Evolutionary conservation across 2,329 filamentous ascomycete species (phyloP).

Genomic region (Claviceps monticola): DNA sequence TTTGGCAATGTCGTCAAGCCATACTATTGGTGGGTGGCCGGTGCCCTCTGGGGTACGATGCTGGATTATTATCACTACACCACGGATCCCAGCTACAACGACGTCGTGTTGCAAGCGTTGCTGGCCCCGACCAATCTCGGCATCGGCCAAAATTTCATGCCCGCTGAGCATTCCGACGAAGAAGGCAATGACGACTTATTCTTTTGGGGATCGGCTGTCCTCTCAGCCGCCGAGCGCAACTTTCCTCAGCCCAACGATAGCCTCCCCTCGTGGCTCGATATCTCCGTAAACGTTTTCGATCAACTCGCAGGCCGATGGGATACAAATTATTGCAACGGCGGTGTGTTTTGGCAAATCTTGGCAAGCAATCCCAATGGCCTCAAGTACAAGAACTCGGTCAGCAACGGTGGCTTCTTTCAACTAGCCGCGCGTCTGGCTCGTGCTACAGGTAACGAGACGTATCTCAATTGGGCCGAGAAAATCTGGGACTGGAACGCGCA

Average conservation of each 20-base stretch:
- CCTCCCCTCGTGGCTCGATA: slow-evolving; percentile 49
- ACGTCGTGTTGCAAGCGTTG: slow-evolving; percentile 43
- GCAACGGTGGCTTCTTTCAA: slow-evolving; percentile 74
- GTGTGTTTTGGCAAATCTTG: slow-evolving; percentile 73
- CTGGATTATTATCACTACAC: slow-evolving; percentile 58
- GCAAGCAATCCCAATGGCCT: slow-evolving; percentile 58
- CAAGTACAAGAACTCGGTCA: slow-evolving; percentile 70
- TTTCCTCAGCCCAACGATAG: slow-evolving; percentile 45
- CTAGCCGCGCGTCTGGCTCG: slow-evolving; percentile 62
- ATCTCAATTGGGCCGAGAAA: slow-evolving; percentile 51
- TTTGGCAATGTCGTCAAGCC: slow-evolving; percentile 50
- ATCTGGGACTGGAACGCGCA: slow-evolving; percentile 51
- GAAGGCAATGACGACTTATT: slow-evolving; percentile 65
- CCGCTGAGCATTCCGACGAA: slow-evolving; percentile 37
- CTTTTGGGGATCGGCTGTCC: slow-evolving; percentile 56
- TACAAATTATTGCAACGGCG: slow-evolving; percentile 50
- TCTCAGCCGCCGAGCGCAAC: slow-evolving; percentile 55
- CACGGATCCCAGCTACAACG: slow-evolving; percentile 46
- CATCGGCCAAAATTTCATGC: slow-evolving; percentile 45
- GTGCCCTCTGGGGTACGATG: slow-evolving; percentile 53
- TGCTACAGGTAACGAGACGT: slow-evolving; percentile 52
- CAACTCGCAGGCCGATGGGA: slow-evolving; percentile 60
- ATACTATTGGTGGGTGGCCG: slow-evolving; percentile 57
- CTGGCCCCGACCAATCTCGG: slow-evolving; percentile 41
- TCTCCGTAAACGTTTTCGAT: slow-evolving; percentile 61